Evolutionary conservation across 2,329 filamentous ascomycete species (phyloP), one percentile per base, ranked within the genome.

Genomic region (Aureobasidium sp.): DNA sequence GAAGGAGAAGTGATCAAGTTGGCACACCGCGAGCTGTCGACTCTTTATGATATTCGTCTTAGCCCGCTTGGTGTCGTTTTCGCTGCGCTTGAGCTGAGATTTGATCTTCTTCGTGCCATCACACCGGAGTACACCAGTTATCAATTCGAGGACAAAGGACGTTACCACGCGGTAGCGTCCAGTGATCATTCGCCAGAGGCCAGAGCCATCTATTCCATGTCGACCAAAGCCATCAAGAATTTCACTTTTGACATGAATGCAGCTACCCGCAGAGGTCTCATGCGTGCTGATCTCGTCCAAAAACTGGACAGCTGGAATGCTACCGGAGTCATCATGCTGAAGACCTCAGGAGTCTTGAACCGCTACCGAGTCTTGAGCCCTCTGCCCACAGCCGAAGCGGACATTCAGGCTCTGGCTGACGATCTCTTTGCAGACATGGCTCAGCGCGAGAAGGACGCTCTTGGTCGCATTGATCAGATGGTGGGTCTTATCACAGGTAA

Each of bases 1-100:
- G 66, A 75, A 3, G 78, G 76, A 2, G 73, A 77, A 3, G 74
- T 76, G 0, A 77, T 84, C 65, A 79, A 79, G 61, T 70, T 77
- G 3, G 80, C 74, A 37, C 74, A 80, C 13, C 72, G 75, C 11
- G 66, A 73, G 0, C 79, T 85, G 48, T 72, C 74, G 2, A 76
- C 72, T 29, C 75, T 79, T 0, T 81, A 78, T 61, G 84, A 87
- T 65, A 83, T 87, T 61, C 77, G 79, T 25, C 66, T 72, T 13
- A 66, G 66, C 10, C 45, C 54, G 15, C 58, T 57, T 3, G 39
- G 21, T 34, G 34, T 55, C 55, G 77, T 86, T 16, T 84, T 85
- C 57, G 82, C 84, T 0, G 78, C 82, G n/a, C 72, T 87, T 1
- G 85, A 87, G 67, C 74, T 87, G 5, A 79, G 78, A 3, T 85